These are phyloP conservation scores for Solanum hybrid DNA, from an alignment of 305 asterid species.

Conservation along the genomic window DNA sequence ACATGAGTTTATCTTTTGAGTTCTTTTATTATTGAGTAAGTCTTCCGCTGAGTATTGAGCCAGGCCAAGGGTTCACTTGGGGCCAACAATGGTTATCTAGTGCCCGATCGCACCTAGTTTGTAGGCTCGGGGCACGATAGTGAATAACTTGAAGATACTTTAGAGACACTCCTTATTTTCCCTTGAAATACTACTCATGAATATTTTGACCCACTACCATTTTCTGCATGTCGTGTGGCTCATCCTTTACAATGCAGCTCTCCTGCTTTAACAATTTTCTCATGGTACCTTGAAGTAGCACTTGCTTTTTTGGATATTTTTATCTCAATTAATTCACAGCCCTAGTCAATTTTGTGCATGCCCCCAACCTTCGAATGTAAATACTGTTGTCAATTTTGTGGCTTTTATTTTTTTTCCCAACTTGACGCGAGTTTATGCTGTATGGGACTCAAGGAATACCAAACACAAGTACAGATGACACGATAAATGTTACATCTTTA, in stretches of 20 bases:
- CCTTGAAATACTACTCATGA: neutral
- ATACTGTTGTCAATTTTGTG: neutral
- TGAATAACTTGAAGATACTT: neutral
- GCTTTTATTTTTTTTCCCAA: no score
- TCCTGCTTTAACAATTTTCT: neutral
- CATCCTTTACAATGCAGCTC: neutral
- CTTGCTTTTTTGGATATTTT: neutral
- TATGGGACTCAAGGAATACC: neutral
- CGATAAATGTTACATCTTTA: neutral
- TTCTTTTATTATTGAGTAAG: no score
- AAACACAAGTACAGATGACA: neutral
- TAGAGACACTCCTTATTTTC: neutral
- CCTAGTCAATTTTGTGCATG: neutral
- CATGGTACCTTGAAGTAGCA: neutral
- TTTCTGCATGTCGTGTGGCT: neutral
- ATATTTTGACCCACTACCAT: neutral
- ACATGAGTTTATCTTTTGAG: no score
- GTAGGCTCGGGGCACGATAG: no score
- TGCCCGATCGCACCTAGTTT: no score
- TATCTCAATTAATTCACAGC: neutral
- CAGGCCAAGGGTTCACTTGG: no score
- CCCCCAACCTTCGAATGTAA: neutral
- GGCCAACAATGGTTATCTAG: no score
- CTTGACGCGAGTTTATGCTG: neutral
- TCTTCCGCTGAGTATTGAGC: no score